Evolutionary conservation across 2,329 filamentous ascomycete species (phyloP), one percentile per base, ranked within the genome.

Genomic region (Colletotrichum neosansevieriae): DNA sequence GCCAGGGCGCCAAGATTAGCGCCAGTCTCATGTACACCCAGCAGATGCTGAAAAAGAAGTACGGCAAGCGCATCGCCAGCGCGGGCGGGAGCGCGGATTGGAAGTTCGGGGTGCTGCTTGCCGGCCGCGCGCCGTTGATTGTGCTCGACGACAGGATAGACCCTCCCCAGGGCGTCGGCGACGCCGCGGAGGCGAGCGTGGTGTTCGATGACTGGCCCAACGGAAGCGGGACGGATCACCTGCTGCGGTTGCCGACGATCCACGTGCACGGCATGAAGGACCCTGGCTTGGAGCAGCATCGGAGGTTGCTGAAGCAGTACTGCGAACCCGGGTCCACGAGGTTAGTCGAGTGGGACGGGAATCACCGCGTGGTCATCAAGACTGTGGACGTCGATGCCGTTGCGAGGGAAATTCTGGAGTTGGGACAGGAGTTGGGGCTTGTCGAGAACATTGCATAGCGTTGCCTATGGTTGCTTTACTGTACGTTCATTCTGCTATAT

Each of bases 261-360:
- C 91, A 93, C 79, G 88, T 92, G 1, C 90, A 92, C 78, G 91
- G 91, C 0, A 72, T 89, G 69, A 79, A 80, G 17, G 89, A 91
- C 77, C 81, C 85, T 0, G 89, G 88, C 0, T 73, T 94, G 24
- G 79, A 86, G 67, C 77, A 87, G 50, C 91, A 92, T 75, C 79
- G 84, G 62, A 80, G 83, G 74, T 74, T 91, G 72, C 74, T 88
- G 58, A 76, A 86, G 9, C 78, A 86, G 58, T 94, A 90, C 75
- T 92, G 89, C 74, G 82, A 87, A 57, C 74, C 80, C 10, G 84
- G 82, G 0, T 87, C 80, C 3, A 80, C 85, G 6, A 83, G 78
- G 44, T 70, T 94, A 51, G 76, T 94, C 1, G 90, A 94, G 76
- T 94, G 92, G 92, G 86, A 92, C 65, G 92, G 91, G 0, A 85